A percentile compares a stretch with the other conserved stretches of the same genome.
These are phyloP conservation scores for Lecanoromycetidae sp. DNA, from an alignment of 2,329 filamentous ascomycete species.

Conservation along the genomic window DNA sequence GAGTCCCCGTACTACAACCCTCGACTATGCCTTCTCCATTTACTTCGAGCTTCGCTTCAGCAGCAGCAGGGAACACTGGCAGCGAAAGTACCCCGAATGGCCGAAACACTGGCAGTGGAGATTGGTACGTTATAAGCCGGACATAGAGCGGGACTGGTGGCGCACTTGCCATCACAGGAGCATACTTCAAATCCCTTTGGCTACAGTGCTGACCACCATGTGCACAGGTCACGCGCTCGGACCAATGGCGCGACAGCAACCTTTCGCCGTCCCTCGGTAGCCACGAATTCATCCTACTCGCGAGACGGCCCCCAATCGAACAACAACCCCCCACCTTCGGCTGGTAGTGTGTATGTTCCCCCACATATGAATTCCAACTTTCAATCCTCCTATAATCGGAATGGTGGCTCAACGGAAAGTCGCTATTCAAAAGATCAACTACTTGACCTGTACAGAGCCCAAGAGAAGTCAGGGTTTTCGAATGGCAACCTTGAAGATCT, in stretches of 20 bases:
- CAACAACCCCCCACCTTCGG: constrained; percentile 27
- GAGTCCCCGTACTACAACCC: neutral
- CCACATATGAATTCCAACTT: constrained; percentile 46
- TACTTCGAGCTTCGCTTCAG: constrained; percentile 73
- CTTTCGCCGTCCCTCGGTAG: constrained; percentile 52
- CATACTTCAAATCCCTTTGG: constrained; percentile 6
- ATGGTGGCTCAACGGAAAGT: constrained; percentile 42
- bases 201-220: neutral
- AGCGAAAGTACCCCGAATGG: constrained; percentile 45
- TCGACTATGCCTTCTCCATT: constrained; percentile 56
- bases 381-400: constrained; percentile 36
- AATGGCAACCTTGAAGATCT: constrained; percentile 53
- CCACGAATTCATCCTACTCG: constrained; percentile 39
- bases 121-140: constrained; percentile 52
- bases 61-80: constrained; percentile 62
- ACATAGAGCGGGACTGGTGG: neutral
- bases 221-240: constrained; percentile 45
- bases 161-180: neutral
- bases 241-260: constrained; percentile 56
- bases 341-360: constrained; percentile 45
- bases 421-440: constrained; percentile 72
- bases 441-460: constrained; percentile 56
- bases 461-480: constrained; percentile 41
- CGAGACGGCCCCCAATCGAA: constrained; percentile 31
- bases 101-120: constrained; percentile 50